These are phyloP conservation scores for Coemansia sp. DNA, from an alignment of 192 early-diverging fungal species.

Conservation along the genomic window DNA sequence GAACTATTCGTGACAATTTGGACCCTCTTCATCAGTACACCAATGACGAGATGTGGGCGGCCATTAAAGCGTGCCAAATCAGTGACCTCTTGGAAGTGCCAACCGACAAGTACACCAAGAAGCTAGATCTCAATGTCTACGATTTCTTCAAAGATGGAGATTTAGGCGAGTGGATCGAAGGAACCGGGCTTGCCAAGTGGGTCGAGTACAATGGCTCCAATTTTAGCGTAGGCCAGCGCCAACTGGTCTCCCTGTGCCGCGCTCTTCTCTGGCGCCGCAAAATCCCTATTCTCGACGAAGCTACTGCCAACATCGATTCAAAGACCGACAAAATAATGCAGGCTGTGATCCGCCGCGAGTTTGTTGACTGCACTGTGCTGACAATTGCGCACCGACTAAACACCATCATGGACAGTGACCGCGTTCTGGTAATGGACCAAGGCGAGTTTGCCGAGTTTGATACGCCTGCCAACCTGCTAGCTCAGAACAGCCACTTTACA, in stretches of 20 bases:
- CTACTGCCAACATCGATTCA: conserved; percentile 56
- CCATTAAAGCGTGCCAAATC: conserved; percentile 45
- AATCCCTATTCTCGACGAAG: conserved; percentile 77
- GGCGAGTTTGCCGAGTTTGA: conserved; percentile 28
- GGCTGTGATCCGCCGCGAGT: conserved; percentile 50
- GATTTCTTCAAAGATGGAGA: neutral
- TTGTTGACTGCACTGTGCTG: conserved; percentile 41
- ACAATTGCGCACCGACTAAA: conserved; percentile 70
- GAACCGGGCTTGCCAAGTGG: conserved; percentile 14
- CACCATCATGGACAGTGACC: conserved; percentile 59
- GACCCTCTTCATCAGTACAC: conserved; percentile 55
- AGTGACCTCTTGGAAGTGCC: conserved; percentile 36
- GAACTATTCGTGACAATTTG: conserved; percentile 67
- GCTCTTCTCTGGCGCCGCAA: conserved; percentile 63
- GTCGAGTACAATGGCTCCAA: conserved; percentile 55
- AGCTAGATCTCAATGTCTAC: neutral
- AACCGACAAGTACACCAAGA: conserved; percentile 2
- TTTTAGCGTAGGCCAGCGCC: conserved; percentile 69
- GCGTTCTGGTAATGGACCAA: conserved; percentile 55
- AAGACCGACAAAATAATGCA: conserved; percentile 62
- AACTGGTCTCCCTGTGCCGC: conserved; percentile 55
- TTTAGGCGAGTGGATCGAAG: conserved; percentile 3
- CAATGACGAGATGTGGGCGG: conserved; percentile 64
- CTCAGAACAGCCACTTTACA: conserved; percentile 4
- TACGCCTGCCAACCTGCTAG: conserved; percentile 9